Base-by-base conservation (phyloP, 2,329 filamentous ascomycete species). In the Pseudopithomyces maydicus region DNA sequence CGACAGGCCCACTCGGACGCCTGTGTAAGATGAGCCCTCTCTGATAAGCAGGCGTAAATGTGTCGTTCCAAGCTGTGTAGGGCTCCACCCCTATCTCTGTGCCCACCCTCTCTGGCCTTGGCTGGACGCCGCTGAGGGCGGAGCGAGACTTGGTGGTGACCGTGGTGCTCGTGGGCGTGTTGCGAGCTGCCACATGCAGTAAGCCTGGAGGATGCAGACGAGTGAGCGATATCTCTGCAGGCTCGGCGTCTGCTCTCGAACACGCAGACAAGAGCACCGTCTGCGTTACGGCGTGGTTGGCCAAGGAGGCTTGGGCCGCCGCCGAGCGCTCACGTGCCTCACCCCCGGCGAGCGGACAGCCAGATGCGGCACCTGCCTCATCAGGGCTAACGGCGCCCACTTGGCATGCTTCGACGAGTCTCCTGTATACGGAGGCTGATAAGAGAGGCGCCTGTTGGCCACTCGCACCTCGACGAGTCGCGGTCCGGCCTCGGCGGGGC, bases 131-230 rank as follows among this genome's bases (percentile, higher is more conserved):
- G 44, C 32, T 22, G 14, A 11, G 6, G 17, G 51, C 42, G 48
- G 38, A 47, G 45, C 29, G 26, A 59, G 48, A 54, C 56, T 56
- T 56, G 45, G 47, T 53, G 39, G 22, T 7, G 26, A 32, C 35
- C 8, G 26, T 29, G 26, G 26, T 8, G 5, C 26, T 29, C 26
- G 26, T 29, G 11, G 12, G 35, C 14, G 2, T 17, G 43, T 57
- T 62, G 57, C 35, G 51, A 62, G 54, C 59, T 62, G 56, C 59
- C 54, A 22, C 29, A 56, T 52, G n/a, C 26, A 39, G 59, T 12
- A 54, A 36, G 20, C 26, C 14, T 49, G 2, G 19, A 26, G n/a
- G 50, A 17, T 43, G 38, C 14, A 38, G 22, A 19, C 20, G 43
- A 17, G 20, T 17, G 6, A 19, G 22, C 39, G 43, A 22, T 47